These are phyloP conservation scores for Phlyctochytrium planicorne DNA, from an alignment of 192 early-diverging fungal species.

Conservation along the genomic window DNA sequence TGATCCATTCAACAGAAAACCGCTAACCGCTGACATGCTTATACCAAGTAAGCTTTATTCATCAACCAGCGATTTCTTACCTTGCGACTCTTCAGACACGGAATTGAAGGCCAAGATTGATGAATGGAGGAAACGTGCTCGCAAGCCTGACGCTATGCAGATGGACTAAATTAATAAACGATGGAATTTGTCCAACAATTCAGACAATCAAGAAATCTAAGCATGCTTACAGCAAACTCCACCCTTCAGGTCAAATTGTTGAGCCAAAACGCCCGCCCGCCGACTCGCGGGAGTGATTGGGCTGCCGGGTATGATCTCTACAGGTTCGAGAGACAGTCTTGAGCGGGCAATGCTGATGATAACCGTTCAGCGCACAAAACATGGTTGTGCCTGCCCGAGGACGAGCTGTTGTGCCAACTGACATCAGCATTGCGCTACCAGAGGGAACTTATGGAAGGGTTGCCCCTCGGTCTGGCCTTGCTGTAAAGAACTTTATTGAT, in stretches of 20 bases:
- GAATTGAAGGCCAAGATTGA: conserved; percentile 55
- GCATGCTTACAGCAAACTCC: conserved; percentile 1
- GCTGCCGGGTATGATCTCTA: conserved; percentile 96
- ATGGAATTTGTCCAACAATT: too few species aligned
- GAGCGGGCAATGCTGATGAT: not conserved
- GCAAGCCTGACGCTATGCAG: not conserved
- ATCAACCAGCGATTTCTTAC: not conserved
- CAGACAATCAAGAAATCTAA: too few species aligned
- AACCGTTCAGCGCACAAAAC: conserved; percentile 27
- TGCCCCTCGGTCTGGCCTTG: conserved; percentile 85
- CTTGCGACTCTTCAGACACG: conserved; percentile 52
- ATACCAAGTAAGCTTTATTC: conserved; percentile 66
- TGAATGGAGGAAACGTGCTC: conserved; percentile 37
- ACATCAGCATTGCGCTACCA: conserved; percentile 82
- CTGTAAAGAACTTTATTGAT: conserved; percentile 87
- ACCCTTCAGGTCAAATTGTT: conserved; percentile 70
- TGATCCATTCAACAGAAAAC: conserved; percentile 94
- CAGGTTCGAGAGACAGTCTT: conserved; percentile 23
- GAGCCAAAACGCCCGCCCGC: conserved; percentile 70
- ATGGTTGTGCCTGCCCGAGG: conserved; percentile 70
- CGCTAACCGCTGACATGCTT: conserved; percentile 82
- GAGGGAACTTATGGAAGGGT: conserved; percentile 90
- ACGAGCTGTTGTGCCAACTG: conserved; percentile 80
- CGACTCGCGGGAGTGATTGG: conserved; percentile 72
- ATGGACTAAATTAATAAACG: not conserved